A percentile compares a stretch with the other conserved stretches of the same genome.
Conservation (phyloP, 257 asterid species). For the Solanum megistacrolobum region DNA sequence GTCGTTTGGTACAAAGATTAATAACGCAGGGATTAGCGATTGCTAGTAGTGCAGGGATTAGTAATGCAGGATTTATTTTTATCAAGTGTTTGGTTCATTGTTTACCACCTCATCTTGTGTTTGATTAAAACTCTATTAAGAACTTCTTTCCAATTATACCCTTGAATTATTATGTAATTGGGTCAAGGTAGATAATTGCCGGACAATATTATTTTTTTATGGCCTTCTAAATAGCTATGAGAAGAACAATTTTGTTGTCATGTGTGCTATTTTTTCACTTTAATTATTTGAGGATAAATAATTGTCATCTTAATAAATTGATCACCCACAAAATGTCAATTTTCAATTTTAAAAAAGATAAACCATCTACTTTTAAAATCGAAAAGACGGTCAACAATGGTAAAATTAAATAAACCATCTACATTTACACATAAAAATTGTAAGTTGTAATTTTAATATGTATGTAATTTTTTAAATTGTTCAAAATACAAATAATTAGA, state of each 20-base stretch:
- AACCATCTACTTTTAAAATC: not conserved
- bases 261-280: not conserved
- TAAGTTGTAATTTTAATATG: not conserved
- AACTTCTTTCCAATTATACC: not conserved
- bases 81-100: not conserved
- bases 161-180: not conserved
- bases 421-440: not conserved
- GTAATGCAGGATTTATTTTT: not conserved
- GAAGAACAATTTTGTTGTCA: not conserved
- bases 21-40: not conserved
- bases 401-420: not conserved
- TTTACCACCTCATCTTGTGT: not conserved
- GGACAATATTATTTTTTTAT: not conserved
- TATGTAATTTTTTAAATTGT: not conserved
- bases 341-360: not conserved
- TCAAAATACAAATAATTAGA: not conserved
- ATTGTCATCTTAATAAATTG: not conserved
- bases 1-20: not conserved
- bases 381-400: not conserved
- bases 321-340: not conserved
- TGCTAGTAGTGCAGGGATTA: not conserved
- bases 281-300: not conserved
- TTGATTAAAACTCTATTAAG: not conserved
- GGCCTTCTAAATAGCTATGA: not conserved
- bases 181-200: not conserved